A percentile compares a stretch with the other conserved stretches of the same genome.
These are phyloP conservation scores for Rhododendron kiyosumense DNA, from an alignment of 148 eudicot species.

Conservation along the genomic window DNA sequence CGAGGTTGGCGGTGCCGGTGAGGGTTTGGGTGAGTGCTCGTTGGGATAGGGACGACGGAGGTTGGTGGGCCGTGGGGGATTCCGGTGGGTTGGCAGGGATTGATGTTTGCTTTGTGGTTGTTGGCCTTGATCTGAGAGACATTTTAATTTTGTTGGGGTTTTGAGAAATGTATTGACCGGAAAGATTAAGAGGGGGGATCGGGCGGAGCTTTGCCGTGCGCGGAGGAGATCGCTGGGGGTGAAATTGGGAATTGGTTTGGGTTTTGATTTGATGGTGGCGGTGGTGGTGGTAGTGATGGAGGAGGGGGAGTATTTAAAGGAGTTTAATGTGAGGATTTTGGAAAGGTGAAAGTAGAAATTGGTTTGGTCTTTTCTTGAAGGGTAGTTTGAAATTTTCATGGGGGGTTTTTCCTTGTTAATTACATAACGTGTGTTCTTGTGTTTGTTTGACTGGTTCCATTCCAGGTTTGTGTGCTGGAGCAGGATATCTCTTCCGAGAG, in stretches of 20 bases:
- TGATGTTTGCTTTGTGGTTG: conserved; percentile 8
- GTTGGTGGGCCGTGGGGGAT: background rate
- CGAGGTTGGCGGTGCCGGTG: conserved; percentile 29
- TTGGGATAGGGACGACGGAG: conserved; percentile 14
- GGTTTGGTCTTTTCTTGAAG: background rate
- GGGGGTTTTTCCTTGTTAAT: background rate
- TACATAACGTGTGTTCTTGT: background rate
- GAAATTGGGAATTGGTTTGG: background rate
- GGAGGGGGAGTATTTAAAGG: background rate
- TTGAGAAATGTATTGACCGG: background rate
- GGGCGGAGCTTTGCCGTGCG: no score
- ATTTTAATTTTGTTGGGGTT: background rate
- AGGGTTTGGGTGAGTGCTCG: conserved; percentile 22
- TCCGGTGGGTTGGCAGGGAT: background rate
- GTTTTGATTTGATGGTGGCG: background rate
- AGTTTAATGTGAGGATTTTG: background rate
- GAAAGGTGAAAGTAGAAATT: background rate
- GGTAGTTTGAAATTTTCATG: background rate
- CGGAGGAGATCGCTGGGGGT: background rate
- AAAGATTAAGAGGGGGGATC: background rate
- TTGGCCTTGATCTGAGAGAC: conserved; percentile 29
- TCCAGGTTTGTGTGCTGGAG: background rate
- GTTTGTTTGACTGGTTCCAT: background rate
- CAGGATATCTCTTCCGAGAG: no score
- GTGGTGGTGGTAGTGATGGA: background rate